Percentiles rank a stretch among this genome's conserved stretches.
phyloP scores from a whole-genome alignment of 2,329 filamentous ascomycete species.

The Colletotrichum sidae region DNA sequence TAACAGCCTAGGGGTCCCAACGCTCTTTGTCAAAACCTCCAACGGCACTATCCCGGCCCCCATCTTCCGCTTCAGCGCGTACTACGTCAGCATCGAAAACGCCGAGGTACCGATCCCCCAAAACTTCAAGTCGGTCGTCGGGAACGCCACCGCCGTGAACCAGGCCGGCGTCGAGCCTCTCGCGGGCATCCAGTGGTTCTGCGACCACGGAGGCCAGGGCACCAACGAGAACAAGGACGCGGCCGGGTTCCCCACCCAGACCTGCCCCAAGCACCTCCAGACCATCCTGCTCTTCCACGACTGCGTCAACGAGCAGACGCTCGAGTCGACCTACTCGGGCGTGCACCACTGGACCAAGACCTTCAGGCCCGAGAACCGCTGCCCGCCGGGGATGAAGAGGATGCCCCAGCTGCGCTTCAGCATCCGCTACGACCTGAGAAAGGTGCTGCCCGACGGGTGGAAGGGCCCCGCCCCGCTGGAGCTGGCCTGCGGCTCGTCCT shows the following conservation, averaged over 20 bases:
- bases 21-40: conserved; percentile 49
- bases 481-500: conserved; percentile 54
- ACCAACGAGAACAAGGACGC: conserved; percentile 42
- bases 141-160: conserved; percentile 49
- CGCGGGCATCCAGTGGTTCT: conserved; percentile 40
- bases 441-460: conserved; percentile 57
- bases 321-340: conserved; percentile 39
- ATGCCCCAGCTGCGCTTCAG: conserved; percentile 61
- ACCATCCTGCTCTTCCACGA: conserved; percentile 41
- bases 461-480: conserved; percentile 54
- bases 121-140: conserved; percentile 54
- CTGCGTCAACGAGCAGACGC: conserved; percentile 40
- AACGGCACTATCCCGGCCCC: conserved; percentile 45
- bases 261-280: conserved; percentile 43
- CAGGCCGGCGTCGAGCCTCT: conserved; percentile 32
- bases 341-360: conserved; percentile 23
- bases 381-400: conserved; percentile 55
- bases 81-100: conserved; percentile 55
- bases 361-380: conserved; percentile 35
- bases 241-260: conserved; percentile 15
- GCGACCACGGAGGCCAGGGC: conserved; percentile 47
- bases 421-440: conserved; percentile 56
- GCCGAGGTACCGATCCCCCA: conserved; percentile 58
- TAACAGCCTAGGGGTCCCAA: conserved; percentile 48
- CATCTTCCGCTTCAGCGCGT: conserved; percentile 54